Evolutionary conservation across 495 filamentous ascomycete species (phyloP).

Genomic region (Tuber indicum): DNA sequence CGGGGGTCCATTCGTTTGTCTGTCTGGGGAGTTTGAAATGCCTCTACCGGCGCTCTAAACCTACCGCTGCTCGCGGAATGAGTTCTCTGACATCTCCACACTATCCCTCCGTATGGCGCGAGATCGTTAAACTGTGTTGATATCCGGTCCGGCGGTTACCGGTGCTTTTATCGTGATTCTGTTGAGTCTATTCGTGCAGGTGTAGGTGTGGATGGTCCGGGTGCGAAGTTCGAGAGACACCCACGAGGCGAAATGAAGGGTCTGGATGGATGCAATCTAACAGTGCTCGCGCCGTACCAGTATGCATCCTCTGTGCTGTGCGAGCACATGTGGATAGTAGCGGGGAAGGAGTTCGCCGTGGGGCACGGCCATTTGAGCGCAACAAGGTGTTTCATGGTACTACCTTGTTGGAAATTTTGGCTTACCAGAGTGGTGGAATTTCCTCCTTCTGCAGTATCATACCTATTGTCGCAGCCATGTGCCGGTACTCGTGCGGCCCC

Average conservation of each 20-base stretch:
- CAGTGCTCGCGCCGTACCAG: background rate
- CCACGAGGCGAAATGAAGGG: background rate
- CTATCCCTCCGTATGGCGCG: background rate
- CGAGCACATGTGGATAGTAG: background rate
- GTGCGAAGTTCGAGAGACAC: background rate
- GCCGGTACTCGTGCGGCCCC: background rate
- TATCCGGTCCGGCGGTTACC: background rate
- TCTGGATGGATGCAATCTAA: background rate
- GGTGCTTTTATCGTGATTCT: too few species aligned
- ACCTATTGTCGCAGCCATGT: background rate
- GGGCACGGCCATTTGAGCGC: background rate
- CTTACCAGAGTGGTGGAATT: background rate
- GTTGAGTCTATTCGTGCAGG: background rate
- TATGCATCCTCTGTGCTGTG: too few species aligned
- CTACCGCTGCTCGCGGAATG: background rate
- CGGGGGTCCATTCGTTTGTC: background rate
- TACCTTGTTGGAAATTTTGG: background rate
- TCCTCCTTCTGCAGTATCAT: background rate
- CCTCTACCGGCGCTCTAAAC: background rate
- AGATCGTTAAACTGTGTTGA: background rate
- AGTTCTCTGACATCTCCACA: background rate
- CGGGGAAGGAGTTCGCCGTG: background rate
- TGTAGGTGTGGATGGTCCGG: background rate
- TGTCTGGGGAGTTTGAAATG: background rate
- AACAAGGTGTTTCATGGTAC: background rate